Percentiles rank a stretch among this genome's conserved stretches.
phyloP scores from a whole-genome alignment of 2,329 filamentous ascomycete genomes.

The Colletotrichum tropicicola region DNA sequence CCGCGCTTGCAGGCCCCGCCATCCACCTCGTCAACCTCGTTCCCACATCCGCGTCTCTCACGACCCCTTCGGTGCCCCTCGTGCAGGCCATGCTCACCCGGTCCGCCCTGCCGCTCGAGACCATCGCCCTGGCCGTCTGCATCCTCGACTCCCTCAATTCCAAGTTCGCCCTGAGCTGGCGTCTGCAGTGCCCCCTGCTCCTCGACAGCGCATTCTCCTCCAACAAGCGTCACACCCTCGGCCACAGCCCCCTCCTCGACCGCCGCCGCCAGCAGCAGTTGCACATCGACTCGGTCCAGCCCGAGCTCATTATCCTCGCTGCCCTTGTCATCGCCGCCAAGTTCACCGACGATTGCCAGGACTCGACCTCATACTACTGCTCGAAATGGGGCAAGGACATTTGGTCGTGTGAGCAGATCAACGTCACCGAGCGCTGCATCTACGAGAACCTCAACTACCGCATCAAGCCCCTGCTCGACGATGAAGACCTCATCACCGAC shows the following conservation, averaged over 20 bases:
- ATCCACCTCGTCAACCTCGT: slow-evolving; percentile 74
- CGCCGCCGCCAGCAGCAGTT: slow-evolving; percentile 44
- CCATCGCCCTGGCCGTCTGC: slow-evolving; percentile 71
- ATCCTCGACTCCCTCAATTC: slow-evolving; percentile 72
- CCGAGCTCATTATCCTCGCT: slow-evolving; percentile 70
- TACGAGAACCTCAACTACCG: slow-evolving; percentile 72
- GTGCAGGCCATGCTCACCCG: slow-evolving; percentile 69
- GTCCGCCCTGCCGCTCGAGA: slow-evolving; percentile 67
- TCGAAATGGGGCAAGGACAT: slow-evolving; percentile 60
- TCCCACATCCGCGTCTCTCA: slow-evolving; percentile 69
- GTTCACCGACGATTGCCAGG: slow-evolving; percentile 69
- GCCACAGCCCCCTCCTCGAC: slow-evolving; percentile 44
- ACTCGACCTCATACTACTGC: slow-evolving; percentile 62
- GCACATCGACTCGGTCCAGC: slow-evolving; percentile 69
- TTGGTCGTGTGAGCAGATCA: slow-evolving; percentile 71
- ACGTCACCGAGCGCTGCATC: slow-evolving; percentile 70
- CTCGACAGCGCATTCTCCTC: slow-evolving; percentile 32
- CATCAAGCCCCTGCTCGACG: slow-evolving; percentile 67
- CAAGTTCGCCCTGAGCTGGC: slow-evolving; percentile 70
- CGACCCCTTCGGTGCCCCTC: slow-evolving; percentile 63
- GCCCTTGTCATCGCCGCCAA: slow-evolving; percentile 72
- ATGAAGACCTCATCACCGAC: slow-evolving; percentile 64
- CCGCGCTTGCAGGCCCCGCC: slow-evolving; percentile 62
- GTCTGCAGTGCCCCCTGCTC: slow-evolving; percentile 64
- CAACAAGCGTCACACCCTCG: slow-evolving; percentile 59